Base-by-base conservation (phyloP, 1,139 yeast genomes). In the Suhomyces atakaporum region DNA sequence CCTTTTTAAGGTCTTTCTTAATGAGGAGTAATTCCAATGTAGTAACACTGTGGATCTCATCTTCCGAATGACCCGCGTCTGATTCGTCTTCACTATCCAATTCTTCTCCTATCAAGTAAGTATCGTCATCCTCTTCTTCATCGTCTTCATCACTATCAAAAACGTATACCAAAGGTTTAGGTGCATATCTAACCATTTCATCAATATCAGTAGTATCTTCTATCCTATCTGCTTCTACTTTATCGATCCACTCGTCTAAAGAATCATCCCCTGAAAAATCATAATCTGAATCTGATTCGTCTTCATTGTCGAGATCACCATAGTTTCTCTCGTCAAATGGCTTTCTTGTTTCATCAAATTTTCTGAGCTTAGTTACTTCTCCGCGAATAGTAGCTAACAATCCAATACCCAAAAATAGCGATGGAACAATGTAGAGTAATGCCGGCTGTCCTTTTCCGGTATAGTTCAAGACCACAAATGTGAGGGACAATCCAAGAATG, bases 401-500 rank as follows among this genome's bases (percentile, higher is more conserved):
- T 1, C 58, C 25, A 2, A 66, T 61, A 1, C 73, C 60, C 0
- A 63, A 19, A 1, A 76, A 39, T 32, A 81, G 42, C 4, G 67
- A 53, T 3, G 90, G 89, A 5, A 80, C 79, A 25, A 82, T 58
- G 50, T 81, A 82, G 16, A 82, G 56, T 40, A 83, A 60, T 0
- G 89, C 89, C 1, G 89, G 89, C 56, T 81, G 89, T 1, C 82
- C 86, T 5, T 53, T 56, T 3, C 69, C 50, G 44, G 49, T 75
- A 2, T 52, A 36, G 30, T 62, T 59, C 40, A 74, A 55, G 1
- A 69, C 74, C 3, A 49, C 47, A 34, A 72, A 60, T 1, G 87
- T 76, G 1, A 56, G 36, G 0, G 58, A 25, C 31, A 82, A 54
- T 0, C 80, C 82, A 4, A 65, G 7, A 0, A 61, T 40, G 50